Percentiles rank a stretch among this genome's conserved stretches.
Conservation (phyloP, 257 asterid genomes). For the Buddleja alternifolia region DNA sequence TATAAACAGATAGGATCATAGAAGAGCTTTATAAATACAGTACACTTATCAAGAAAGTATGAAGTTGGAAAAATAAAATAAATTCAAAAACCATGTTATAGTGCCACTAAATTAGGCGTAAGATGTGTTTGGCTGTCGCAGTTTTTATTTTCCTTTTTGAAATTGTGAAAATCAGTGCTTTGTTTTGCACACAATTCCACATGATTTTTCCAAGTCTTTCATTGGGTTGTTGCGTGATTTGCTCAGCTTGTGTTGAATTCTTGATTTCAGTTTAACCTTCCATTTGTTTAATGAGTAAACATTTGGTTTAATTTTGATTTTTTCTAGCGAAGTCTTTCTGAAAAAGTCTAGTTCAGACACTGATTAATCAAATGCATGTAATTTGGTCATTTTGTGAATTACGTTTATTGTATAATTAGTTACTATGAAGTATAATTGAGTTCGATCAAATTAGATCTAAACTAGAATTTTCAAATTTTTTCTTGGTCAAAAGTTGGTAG, state of each 20-base stretch:
- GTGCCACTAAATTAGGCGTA: conserved; percentile 61
- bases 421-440: no score
- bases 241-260: conserved; percentile 35
- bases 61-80: conserved; percentile 2
- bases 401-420: no score
- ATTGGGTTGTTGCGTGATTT: conserved; percentile 47
- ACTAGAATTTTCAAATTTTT: no score
- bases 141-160: conserved; percentile 12
- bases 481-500: no score
- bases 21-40: conserved; percentile 13
- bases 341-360: no score
- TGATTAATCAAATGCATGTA: no score
- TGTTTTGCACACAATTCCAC: conserved; percentile 25
- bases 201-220: conserved; percentile 20
- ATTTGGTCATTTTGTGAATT: no score
- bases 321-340: no score
- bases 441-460: no score
- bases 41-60: conserved; percentile 10
- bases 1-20: neutral
- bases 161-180: conserved; percentile 23
- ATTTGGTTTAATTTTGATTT: no score
- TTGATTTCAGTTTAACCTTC: conserved; percentile 25
- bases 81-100: conserved; percentile 38
- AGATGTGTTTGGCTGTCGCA: conserved; percentile 47
- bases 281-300: no score